Conservation (phyloP, 2,329 filamentous ascomycete genomes). For the Coniochaeta ligniaria region DNA sequence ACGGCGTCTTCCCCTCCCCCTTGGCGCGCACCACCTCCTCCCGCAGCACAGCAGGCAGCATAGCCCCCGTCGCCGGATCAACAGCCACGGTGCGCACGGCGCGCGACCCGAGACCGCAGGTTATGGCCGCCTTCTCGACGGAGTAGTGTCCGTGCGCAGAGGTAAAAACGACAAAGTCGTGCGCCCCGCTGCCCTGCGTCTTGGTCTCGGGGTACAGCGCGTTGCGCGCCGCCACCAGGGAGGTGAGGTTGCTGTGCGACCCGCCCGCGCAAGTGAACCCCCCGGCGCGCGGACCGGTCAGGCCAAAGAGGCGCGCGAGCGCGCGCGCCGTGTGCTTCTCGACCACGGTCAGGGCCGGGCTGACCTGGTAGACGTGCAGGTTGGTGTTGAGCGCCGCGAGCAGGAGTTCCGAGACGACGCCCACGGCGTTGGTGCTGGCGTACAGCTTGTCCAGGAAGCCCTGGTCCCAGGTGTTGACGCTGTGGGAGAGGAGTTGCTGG, state of each 20-base stretch:
- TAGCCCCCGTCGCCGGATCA: slow-evolving; percentile 58
- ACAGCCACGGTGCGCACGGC: slow-evolving; percentile 70
- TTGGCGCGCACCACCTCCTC: slow-evolving; percentile 55
- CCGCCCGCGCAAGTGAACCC: slow-evolving; percentile 78
- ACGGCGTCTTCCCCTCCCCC: slow-evolving; percentile 65
- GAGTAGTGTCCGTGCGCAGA: slow-evolving; percentile 33
- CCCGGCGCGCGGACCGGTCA: slow-evolving; percentile 61
- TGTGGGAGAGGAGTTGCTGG: slow-evolving; percentile 68
- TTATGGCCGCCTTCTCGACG: slow-evolving; percentile 65
- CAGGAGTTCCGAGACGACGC: slow-evolving; percentile 77
- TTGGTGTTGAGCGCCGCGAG: slow-evolving; percentile 89
- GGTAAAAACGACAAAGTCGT: slow-evolving; percentile 77
- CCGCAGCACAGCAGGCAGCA: slow-evolving; percentile 61
- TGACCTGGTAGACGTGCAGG: slow-evolving; percentile 88
- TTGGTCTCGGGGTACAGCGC: slow-evolving; percentile 76
- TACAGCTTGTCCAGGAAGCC: slow-evolving; percentile 96
- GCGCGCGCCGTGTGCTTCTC: slow-evolving; percentile 74
- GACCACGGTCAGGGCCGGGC: slow-evolving; percentile 77
- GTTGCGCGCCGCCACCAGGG: slow-evolving; percentile 83
- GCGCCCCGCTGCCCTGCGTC: slow-evolving; percentile 55
- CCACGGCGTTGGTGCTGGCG: slow-evolving; percentile 79
- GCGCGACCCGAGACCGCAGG: slow-evolving; percentile 72
- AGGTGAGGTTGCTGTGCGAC: slow-evolving; percentile 75
- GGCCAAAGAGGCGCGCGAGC: slow-evolving; percentile 71
- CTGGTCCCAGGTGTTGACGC: slow-evolving; percentile 98